Conservation (phyloP, 495 filamentous ascomycete genomes). For the Coniosporium apollinis region DNA sequence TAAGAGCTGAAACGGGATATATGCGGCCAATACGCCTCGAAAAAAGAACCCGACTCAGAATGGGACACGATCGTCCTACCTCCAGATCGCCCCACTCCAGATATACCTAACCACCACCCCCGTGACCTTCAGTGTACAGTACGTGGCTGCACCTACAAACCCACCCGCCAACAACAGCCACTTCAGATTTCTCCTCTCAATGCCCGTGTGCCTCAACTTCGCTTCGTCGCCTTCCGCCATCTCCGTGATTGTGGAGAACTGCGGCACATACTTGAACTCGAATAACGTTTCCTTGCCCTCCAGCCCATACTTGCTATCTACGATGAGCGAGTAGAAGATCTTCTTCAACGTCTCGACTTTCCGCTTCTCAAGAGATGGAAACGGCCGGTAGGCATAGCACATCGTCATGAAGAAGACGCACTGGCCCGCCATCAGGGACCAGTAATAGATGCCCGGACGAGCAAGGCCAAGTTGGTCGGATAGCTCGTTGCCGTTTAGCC, state of each 20-base stretch:
- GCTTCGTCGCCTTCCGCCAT: slow-evolving; percentile 20
- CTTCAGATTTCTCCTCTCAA: slow-evolving; percentile 25
- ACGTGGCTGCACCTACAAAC: slow-evolving; percentile 15
- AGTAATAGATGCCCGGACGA: slow-evolving; percentile 38
- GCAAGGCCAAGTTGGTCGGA: slow-evolving; percentile 43
- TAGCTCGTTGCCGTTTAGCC: slow-evolving; percentile 51
- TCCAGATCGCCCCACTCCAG: too few species aligned
- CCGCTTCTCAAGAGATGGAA: slow-evolving; percentile 39
- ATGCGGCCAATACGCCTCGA: too few species aligned
- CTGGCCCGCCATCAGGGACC: slow-evolving; percentile 45
- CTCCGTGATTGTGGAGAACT: slow-evolving; percentile 25
- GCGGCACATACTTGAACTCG: slow-evolving; percentile 50
- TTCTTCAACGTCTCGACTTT: slow-evolving; percentile 39
- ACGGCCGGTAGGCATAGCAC: slow-evolving; percentile 35
- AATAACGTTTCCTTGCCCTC: slow-evolving; percentile 33
- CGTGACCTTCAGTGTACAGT: slow-evolving; percentile 8
- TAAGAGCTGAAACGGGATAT: too few species aligned
- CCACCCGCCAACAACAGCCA: slow-evolving; percentile 15
- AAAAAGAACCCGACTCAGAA: too few species aligned
- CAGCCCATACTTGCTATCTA: slow-evolving; percentile 39
- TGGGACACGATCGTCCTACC: too few species aligned
- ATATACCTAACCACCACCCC: slow-evolving; percentile 1
- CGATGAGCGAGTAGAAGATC: slow-evolving; percentile 36
- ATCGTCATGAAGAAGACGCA: slow-evolving; percentile 44
- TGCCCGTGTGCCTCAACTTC: slow-evolving; percentile 7